These are phyloP conservation scores for Candida nemodendra DNA, from an alignment of 805 yeast genomes.

Conservation along the genomic window DNA sequence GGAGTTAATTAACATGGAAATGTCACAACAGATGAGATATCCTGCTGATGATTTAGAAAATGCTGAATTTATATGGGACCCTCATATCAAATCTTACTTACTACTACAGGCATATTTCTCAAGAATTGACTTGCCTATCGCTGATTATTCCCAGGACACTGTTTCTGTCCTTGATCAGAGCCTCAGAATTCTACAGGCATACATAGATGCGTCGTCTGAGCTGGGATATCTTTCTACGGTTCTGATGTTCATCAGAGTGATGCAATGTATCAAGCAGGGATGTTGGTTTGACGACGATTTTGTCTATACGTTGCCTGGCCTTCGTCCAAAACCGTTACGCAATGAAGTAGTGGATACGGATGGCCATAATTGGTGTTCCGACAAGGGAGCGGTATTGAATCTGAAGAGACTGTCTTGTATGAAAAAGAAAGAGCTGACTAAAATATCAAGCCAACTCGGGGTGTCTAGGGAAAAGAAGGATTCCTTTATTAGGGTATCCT, in stretches of 20 bases:
- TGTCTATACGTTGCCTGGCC: conserved; percentile 54
- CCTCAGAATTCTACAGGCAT: conserved; percentile 89
- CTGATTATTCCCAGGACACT: conserved; percentile 93
- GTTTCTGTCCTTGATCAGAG: conserved; percentile 92
- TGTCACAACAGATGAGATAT: conserved; percentile 72
- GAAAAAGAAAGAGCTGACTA: conserved; percentile 33
- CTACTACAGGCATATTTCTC: conserved; percentile 72
- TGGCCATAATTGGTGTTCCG: conserved; percentile 38
- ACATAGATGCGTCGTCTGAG: conserved; percentile 86
- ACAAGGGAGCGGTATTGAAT: conserved; percentile 19
- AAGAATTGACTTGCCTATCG: conserved; percentile 80
- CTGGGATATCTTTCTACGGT: conserved; percentile 68
- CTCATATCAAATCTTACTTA: conserved; percentile 76
- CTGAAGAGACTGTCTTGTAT: conserved; percentile 45
- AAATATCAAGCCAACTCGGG: conserved; percentile 38
- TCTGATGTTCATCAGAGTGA: conserved; percentile 57
- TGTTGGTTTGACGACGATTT: conserved; percentile 83
- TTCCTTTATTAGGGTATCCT: conserved; percentile 52
- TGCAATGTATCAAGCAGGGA: conserved; percentile 89
- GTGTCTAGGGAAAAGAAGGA: conserved; percentile 42
- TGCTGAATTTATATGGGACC: conserved; percentile 77
- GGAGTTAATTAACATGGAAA: conserved; percentile 78
- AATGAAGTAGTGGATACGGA: conserved; percentile 25
- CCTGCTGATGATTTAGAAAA: conserved; percentile 54
- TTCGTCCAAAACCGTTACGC: conserved; percentile 22